Base-by-base conservation (phyloP, 108 stramenopile species). In the Mayamaea pseudoterrestris region DNA sequence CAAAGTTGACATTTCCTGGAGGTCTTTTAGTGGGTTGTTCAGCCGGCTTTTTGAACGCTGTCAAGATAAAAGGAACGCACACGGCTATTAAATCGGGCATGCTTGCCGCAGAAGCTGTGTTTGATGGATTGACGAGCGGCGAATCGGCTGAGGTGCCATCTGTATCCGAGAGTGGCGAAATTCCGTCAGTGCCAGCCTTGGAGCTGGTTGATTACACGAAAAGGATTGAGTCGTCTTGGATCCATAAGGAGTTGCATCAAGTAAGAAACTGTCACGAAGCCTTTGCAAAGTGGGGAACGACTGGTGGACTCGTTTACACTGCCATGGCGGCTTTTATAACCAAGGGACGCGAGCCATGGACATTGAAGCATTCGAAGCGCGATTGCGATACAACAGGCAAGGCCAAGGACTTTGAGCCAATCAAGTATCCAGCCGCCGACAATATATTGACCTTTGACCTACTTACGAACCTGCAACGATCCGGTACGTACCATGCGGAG, bases 21-120 rank as follows among this genome's bases (percentile, higher is more conserved):
- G 93, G 88, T 0, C 82, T 77, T 26, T 55, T 98, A 14, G 25
- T 97, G 20, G 98, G 98, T 24, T 99, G 98, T 50, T 65, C 72
- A 34, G 98, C 98, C 8, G 98, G 98, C 12, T 96, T 96, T 54
- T 63, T 99, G 43, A 99, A 99, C 65, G 82, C 93, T 1, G 95
- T 97, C 44, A 98, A 98, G 65, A 97, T 99, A 74, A 99, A 99
- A 68, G 98, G 98, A 12, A 65, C 87, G n/a, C 98, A 99, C 64
- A 94, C 93, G 29, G 98, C 98, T 34, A 83, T 99, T 34, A 93
- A 98, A 71, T 83, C 72, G 37, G 95, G 95, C 27, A 85, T 90
- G 57, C 63, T 94, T 42, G 94, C 94, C 6, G 95, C 94, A 12
- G 94, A 97, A 68, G 80, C 95, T 2, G 69, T 78, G 26, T 92